Conservation (phyloP, 2,329 filamentous ascomycete genomes). For the Colletotrichum siamense region DNA sequence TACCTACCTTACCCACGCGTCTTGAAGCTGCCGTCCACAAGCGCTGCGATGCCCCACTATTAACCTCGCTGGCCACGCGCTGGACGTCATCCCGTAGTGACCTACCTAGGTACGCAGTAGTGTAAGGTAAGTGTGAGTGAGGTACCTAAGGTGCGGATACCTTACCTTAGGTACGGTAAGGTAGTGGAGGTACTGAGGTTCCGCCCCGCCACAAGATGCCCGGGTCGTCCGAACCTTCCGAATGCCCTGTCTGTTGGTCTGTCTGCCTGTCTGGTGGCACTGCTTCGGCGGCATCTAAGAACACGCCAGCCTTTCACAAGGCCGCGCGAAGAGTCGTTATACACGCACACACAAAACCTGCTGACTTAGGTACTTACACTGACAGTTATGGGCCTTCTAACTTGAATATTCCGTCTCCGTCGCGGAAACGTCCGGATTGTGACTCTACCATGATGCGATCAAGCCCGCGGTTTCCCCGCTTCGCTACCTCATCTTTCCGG, state of each 20-base stretch:
- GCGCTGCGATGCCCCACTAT: not conserved
- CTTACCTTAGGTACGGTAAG: too few relatives aligned
- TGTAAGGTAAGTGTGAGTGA: too few relatives aligned
- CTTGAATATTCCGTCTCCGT: not conserved
- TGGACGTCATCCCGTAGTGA: not conserved
- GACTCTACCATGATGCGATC: not conserved
- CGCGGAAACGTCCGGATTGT: not conserved
- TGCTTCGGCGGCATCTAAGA: not conserved
- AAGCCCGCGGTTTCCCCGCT: not conserved
- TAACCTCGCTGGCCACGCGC: not conserved
- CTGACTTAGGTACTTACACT: not conserved
- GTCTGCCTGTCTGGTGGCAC: not conserved
- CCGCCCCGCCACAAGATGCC: not conserved
- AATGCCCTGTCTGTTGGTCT: not conserved
- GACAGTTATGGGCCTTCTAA: not conserved
- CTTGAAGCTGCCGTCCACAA: not conserved
- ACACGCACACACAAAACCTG: not conserved
- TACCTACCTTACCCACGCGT: not conserved
- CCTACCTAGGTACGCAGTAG: too few relatives aligned
- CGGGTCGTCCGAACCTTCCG: conserved; percentile 12
- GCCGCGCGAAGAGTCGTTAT: not conserved
- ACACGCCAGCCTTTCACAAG: not conserved
- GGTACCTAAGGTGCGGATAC: too few relatives aligned
- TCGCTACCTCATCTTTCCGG: not conserved
- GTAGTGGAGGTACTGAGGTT: not conserved